Percentiles rank a stretch among this genome's conserved stretches.
These are phyloP conservation scores for Verbascum thapsus DNA, from an alignment of 257 asterid genomes.

Conservation along the genomic window DNA sequence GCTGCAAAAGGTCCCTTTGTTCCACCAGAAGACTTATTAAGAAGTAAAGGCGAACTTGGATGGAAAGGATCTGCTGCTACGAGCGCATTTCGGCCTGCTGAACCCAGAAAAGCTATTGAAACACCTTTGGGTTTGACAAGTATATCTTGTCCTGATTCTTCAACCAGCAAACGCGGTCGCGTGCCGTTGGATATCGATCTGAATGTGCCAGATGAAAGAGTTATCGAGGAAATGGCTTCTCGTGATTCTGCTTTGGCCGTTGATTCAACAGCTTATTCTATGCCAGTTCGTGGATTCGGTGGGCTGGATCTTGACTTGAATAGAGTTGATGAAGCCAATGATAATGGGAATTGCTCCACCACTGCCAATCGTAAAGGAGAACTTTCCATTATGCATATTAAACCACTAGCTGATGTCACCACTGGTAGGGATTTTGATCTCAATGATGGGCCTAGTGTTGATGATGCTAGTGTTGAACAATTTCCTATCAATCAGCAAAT, in stretches of 20 bases:
- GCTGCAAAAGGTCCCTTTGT: conserved; percentile 85
- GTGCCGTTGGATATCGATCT: conserved; percentile 51
- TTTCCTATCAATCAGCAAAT: conserved; percentile 31
- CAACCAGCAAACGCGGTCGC: conserved; percentile 50
- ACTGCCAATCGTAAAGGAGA: conserved; percentile 35
- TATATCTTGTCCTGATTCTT: conserved; percentile 39
- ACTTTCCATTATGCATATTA: conserved; percentile 22
- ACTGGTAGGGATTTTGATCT: conserved; percentile 53
- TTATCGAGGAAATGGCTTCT: conserved; percentile 48
- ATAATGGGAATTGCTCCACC: conserved; percentile 37
- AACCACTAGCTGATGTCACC: conserved; percentile 27
- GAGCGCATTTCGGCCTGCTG: conserved; percentile 99
- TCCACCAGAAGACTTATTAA: conserved; percentile 87
- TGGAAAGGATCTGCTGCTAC: conserved; percentile 99
- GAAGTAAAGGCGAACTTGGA: conserved; percentile 74
- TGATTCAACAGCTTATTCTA: conserved; percentile 25
- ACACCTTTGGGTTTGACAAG: conserved; percentile 28
- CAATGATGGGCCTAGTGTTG: conserved; percentile 49
- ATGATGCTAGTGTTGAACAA: conserved; percentile 37
- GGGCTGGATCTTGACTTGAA: conserved; percentile 64
- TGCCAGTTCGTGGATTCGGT: conserved; percentile 33
- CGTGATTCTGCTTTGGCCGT: conserved; percentile 33
- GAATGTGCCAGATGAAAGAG: conserved; percentile 57
- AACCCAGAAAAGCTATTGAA: conserved; percentile 71
- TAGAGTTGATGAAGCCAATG: conserved; percentile 47